These are phyloP conservation scores for Diaporthe sp. DNA, from an alignment of 2,329 filamentous ascomycete genomes.

Conservation along the genomic window DNA sequence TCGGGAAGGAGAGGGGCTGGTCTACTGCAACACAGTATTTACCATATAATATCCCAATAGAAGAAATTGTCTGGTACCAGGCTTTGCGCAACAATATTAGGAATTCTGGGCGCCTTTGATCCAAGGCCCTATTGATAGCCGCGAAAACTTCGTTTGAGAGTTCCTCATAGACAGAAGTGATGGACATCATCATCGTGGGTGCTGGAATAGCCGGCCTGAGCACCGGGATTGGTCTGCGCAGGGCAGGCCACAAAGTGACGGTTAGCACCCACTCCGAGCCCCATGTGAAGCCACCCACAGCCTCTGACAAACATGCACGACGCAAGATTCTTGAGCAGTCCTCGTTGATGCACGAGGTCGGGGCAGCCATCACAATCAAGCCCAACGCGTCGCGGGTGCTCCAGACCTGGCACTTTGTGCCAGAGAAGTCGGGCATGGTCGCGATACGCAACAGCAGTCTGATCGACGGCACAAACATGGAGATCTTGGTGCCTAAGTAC, in stretches of 20 bases:
- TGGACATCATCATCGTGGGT: conserved; percentile 28
- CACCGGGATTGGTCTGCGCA: conserved; percentile 22
- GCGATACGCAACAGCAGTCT: conserved; percentile 1
- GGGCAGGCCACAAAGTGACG: conserved; percentile 31
- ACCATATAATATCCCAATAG: background rate
- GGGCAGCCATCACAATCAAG: conserved; percentile 28
- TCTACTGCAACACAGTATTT: background rate
- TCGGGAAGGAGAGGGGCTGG: background rate
- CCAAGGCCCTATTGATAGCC: no score
- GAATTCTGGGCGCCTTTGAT: background rate
- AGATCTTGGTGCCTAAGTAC: conserved; percentile 10
- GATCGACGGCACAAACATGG: conserved; percentile 28
- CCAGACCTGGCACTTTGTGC: conserved; percentile 9
- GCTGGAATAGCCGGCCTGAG: conserved; percentile 32
- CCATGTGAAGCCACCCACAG: background rate
- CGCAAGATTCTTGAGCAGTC: conserved; percentile 25
- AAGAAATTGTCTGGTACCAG: background rate
- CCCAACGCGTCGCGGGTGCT: conserved; percentile 24
- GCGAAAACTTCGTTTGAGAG: background rate
- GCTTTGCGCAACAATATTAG: background rate
- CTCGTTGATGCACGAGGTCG: conserved; percentile 10
- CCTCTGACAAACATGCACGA: background rate
- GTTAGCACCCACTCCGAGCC: background rate
- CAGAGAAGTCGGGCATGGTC: conserved; percentile 6
- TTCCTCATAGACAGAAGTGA: background rate